Conservation (phyloP, 345 rosid species). For the Hypericum perforatum region DNA sequence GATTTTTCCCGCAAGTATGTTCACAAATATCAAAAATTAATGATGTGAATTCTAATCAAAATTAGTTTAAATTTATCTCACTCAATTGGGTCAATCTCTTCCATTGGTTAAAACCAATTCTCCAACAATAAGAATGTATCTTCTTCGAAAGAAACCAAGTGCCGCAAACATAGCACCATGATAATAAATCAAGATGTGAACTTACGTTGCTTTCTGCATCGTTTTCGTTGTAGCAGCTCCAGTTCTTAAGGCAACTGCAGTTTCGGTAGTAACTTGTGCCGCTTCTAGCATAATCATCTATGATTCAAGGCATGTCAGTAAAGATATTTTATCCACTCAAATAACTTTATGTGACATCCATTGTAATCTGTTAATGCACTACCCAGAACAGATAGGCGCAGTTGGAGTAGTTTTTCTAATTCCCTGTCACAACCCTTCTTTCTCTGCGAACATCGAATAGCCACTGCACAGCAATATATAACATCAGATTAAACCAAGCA, state of each 20-base stretch:
- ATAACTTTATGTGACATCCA: no score
- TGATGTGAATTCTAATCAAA: no score
- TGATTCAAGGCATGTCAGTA: neutral
- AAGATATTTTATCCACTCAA: neutral
- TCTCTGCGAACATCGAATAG: conserved; percentile 83
- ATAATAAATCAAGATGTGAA: conserved; percentile 4
- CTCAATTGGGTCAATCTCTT: no score
- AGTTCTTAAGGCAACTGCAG: conserved; percentile 82
- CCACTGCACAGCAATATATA: conserved; percentile 40
- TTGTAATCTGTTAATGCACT: conserved; percentile 1
- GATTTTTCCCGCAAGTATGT: no score
- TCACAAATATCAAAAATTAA: no score
- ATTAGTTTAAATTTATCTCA: no score
- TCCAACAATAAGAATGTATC: no score
- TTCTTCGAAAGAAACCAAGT: no score
- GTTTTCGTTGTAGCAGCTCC: conserved; percentile 86
- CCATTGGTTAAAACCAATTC: no score
- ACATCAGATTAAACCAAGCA: conserved; percentile 2
- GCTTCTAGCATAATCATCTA: conserved; percentile 90
- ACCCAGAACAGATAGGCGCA: conserved; percentile 71
- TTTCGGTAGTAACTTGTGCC: conserved; percentile 76
- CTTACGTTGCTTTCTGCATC: conserved; percentile 91
- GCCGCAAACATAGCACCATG: neutral
- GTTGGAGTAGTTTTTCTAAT: conserved; percentile 78
- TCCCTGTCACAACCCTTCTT: conserved; percentile 80